phyloP scores from a whole-genome alignment of 495 filamentous ascomycete genomes.

The Daldinia decipiens region DNA sequence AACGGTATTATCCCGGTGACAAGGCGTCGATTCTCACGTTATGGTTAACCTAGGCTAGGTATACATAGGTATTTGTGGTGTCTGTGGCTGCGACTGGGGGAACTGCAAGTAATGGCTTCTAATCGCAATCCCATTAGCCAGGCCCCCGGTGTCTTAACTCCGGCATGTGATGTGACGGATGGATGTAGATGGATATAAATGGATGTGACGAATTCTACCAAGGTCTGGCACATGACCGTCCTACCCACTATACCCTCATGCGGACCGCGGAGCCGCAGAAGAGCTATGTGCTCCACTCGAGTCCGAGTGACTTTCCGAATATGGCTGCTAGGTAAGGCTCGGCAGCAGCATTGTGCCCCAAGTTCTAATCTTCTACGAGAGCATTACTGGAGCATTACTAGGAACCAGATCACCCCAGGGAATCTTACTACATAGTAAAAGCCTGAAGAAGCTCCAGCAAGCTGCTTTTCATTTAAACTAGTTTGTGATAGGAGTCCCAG shows the following conservation, averaged over 20 bases:
- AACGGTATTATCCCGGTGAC: slow-evolving; percentile 29
- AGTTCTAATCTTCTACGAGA: neutral
- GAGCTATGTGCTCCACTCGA: slow-evolving; percentile 18
- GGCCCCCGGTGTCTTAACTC: slow-evolving; percentile 26
- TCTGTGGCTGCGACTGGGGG: slow-evolving; percentile 8
- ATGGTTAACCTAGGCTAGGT: slow-evolving; percentile 22
- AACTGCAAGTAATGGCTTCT: slow-evolving; percentile 25
- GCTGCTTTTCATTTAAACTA: neutral
- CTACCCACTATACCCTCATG: slow-evolving; percentile 16
- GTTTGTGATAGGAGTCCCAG: neutral
- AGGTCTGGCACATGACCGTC: slow-evolving; percentile 35
- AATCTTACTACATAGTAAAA: neutral
- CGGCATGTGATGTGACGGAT: slow-evolving; percentile 32
- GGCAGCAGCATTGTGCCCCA: slow-evolving; percentile 2
- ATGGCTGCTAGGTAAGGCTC: slow-evolving; percentile 15
- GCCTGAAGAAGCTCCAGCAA: neutral
- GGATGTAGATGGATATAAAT: slow-evolving; percentile 5
- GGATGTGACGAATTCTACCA: slow-evolving; percentile 35
- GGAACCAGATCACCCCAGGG: neutral
- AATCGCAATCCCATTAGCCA: slow-evolving; percentile 30
- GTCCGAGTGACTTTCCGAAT: slow-evolving; percentile 26
- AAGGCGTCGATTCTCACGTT: slow-evolving; percentile 21
- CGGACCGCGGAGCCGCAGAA: slow-evolving; percentile 42
- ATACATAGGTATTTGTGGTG: too few relatives aligned
- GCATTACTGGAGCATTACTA: neutral